Base-by-base conservation (phyloP, 768 basidiomycete genomes). In the Piloderma croceum region DNA sequence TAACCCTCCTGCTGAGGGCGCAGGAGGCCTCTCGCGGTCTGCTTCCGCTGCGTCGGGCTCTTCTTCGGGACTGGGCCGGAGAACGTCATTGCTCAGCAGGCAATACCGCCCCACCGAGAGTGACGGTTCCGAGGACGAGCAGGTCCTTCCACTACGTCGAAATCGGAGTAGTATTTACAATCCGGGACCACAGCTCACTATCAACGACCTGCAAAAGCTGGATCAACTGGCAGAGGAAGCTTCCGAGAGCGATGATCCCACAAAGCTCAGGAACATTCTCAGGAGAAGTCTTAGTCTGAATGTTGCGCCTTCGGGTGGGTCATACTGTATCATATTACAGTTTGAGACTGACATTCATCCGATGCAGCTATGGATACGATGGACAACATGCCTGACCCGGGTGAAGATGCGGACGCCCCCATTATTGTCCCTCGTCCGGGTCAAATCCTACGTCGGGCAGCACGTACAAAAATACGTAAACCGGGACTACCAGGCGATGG, bases 391-490 rank as follows among this genome's bases (percentile, higher is more conserved):
- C 66, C 76, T 6, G 79, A 80, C 45, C 69, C 79, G 56, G 76
- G 69, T 7, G 90, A 91, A 45, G 90, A 90, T 50, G 81, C 80
- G 4, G 90, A 96, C 60, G 75, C 77, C n/a, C 93, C 93, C 18
- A 87, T 96, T 53, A 88, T 96, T 45, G 49, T 65, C 15, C 86
- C 90, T 33, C 84, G 81, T 19, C 90, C 90, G 1, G 88, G 88
- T 6, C 86, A 82, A 59, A 90, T 92, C 50, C 73, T 99, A 10
- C 85, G 91, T 17, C 84, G 96, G 25, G 79, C 91, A 7, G 91
- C 91, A 4, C 80, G 94, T 11, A 99, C 96, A 1, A 92, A 91
- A 68, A 96, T 98, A 51, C 83, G 94, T 24, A 99, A 98, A 65
- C 70, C 81, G 11, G 76, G 78, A 5, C 59, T 83, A 5, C 71